Evolutionary conservation across 202 grass and related monocot species (phyloP).

Genomic region (Schoenoplectus triqueter): DNA sequence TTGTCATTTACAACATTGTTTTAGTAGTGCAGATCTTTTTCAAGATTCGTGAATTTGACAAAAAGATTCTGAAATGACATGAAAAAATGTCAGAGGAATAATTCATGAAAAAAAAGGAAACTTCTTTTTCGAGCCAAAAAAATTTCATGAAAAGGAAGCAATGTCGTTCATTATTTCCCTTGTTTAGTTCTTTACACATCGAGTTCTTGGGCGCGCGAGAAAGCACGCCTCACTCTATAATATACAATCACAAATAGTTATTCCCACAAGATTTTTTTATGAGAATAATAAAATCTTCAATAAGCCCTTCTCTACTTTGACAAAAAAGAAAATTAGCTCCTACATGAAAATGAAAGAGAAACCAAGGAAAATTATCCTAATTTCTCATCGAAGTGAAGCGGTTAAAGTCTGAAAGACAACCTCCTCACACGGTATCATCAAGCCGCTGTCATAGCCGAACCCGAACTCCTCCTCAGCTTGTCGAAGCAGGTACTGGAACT

Average conservation of each 20-base stretch:
- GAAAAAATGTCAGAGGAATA: not conserved
- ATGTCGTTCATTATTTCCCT: slow-evolving; percentile 16
- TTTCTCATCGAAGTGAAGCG: slow-evolving; percentile 41
- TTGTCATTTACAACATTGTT: too few relatives aligned
- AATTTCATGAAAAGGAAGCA: slow-evolving; percentile 7
- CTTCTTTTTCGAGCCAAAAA: not conserved
- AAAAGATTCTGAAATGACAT: not conserved
- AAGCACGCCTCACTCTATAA: slow-evolving; percentile 36
- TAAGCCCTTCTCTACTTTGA: slow-evolving; percentile 15
- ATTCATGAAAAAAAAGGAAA: not conserved
- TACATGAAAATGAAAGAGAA: not conserved
- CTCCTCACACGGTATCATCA: slow-evolving; percentile 96
- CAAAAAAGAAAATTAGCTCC: slow-evolving; percentile 8
- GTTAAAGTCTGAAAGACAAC: slow-evolving; percentile 70
- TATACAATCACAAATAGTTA: slow-evolving; percentile 40
- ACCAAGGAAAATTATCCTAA: not conserved
- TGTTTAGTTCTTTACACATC: slow-evolving; percentile 4
- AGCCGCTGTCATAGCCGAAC: slow-evolving; percentile 56
- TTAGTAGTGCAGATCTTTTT: too few relatives aligned
- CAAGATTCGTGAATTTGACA: not conserved
- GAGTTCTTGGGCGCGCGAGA: slow-evolving; percentile 16
- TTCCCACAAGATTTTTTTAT: slow-evolving; percentile 20
- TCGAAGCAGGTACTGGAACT: slow-evolving; percentile 74
- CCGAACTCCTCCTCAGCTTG: slow-evolving; percentile 96
- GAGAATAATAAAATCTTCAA: slow-evolving; percentile 17